phyloP scores from a whole-genome alignment of 257 asterid genomes.

The Solanum chiquidenum region DNA sequence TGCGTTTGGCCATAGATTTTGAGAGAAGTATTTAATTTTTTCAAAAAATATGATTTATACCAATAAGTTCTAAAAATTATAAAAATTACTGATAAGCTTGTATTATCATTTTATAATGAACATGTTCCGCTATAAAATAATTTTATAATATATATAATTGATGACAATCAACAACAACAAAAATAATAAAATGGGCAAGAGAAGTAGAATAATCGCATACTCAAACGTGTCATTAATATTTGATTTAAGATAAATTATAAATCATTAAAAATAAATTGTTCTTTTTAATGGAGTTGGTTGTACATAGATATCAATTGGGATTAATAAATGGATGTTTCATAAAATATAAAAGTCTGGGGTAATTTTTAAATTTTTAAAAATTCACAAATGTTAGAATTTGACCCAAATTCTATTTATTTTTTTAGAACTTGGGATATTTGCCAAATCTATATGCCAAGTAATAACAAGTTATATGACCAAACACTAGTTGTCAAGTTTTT shows the following conservation, averaged over 20 bases:
- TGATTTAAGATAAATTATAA: neutral
- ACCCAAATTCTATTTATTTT: neutral
- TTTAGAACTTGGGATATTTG: neutral
- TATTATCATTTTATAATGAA: too few relatives aligned
- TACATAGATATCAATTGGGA: too few relatives aligned
- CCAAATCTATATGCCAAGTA: neutral
- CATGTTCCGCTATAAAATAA: too few relatives aligned
- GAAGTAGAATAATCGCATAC: too few relatives aligned
- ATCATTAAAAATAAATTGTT: neutral
- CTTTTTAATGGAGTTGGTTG: neutral
- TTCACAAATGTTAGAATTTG: neutral
- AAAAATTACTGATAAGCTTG: too few relatives aligned
- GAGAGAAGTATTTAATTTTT: neutral
- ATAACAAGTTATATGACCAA: neutral
- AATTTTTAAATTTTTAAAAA: too few relatives aligned
- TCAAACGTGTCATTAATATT: too few relatives aligned
- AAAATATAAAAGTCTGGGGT: neutral
- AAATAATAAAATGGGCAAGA: neutral
- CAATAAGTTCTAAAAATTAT: too few relatives aligned
- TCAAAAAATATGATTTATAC: too few relatives aligned
- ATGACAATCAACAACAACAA: too few relatives aligned
- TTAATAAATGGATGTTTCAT: neutral
- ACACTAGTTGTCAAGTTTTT: neutral
- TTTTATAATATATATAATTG: too few relatives aligned
- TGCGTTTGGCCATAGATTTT: too few relatives aligned